Evolutionary conservation across 169 alveolate species (phyloP), one percentile per base, ranked within the genome.

Genomic region (Cryptosporidium sp.): DNA sequence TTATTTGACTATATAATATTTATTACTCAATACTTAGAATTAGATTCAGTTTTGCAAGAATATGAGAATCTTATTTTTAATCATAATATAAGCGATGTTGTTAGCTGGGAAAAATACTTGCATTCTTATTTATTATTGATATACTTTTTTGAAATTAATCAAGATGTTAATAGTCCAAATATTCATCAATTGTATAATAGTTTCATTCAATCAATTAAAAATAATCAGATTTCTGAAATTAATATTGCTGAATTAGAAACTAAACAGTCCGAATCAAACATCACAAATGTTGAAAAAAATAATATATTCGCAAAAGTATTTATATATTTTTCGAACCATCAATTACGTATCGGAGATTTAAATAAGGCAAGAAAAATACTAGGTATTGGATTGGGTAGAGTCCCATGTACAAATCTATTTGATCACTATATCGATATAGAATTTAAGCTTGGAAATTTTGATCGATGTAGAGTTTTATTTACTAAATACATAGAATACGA

Each of bases 341-440:
- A 62, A 45, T 18, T 80, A 44, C 53, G 89, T 14, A 60, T 42
- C 14, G 60, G 73, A n/a, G 87, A 96, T 65, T 45, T 97, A 21
- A 95, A 94, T 31, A 93, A 93, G 85, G 97, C 97, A 26, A 91
- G 99, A 62, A 95, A 95, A 87, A 95, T 97, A 29, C 95, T 95
- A 65, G 99, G 99, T 33, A 53, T 86, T 52, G 99, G 98, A 5
- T 93, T 98, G 33, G 99, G 98, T 21, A 94, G 93, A 87, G 96
- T 98, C 58, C 97, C 97, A 39, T 97, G 95, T 91, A 93, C 93
- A 75, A 96, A 96, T 71, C 86, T 98, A 14, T 97, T 97, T 86
- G 94, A 95, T 69, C 94, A 96, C 60, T 98, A 97, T 86, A 96
- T 98, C 65, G 95, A 96, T 58, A 70, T 97, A 16, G 99, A 98